Evolutionary conservation across 2,329 filamentous ascomycete genomes (phyloP), one percentile per base, ranked within the genome.

Genomic region (Coniochaeta sp.): DNA sequence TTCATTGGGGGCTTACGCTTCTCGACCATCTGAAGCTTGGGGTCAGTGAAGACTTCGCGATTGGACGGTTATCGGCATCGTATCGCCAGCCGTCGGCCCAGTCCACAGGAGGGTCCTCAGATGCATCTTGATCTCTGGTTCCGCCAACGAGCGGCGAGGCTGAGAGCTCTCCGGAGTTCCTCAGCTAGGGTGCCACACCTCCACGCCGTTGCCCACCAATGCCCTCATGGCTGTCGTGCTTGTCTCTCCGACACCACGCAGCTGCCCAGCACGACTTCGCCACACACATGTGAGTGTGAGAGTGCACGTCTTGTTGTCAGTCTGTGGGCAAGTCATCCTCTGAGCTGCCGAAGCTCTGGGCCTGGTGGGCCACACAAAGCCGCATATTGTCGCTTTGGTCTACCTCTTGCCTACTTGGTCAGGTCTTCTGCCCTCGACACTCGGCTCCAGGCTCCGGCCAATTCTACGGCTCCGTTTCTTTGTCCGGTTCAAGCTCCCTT

Each of bases 171-270:
- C 5, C 24, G 16, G 47, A n/a, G 26, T 9, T 30, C 3, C 47
- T 52, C 47, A 52, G 47, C 47, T 52, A 30, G 47, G 47, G 47
- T 52, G 47, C 47, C 47, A 52, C 47, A 52, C 47, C 47, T 52
- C 24, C 47, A 52, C 8, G 47, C 47, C 47, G 47, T 52, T 52
- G 24, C 5, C 42, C 5, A 28, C 26, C 47, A 52, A 52, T 52
- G 24, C 47, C n/a, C 22, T 52, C 47, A 9, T 28, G 14, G 47
- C 22, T 30, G 24, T 52, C 42, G 24, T 52, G 47, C 24, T 52
- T 7, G 10, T 26, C n/a, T 52, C 2, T 14, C 47, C 22, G 47
- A 28, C 26, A 52, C 24, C 47, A 28, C 47, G 14, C 47, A 28
- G 14, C 26, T 28, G 14, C 47, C 47, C 47, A 30, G 47, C 24